phyloP scores from a whole-genome alignment of 495 filamentous ascomycete species.

The Neurospora terricola region DNA sequence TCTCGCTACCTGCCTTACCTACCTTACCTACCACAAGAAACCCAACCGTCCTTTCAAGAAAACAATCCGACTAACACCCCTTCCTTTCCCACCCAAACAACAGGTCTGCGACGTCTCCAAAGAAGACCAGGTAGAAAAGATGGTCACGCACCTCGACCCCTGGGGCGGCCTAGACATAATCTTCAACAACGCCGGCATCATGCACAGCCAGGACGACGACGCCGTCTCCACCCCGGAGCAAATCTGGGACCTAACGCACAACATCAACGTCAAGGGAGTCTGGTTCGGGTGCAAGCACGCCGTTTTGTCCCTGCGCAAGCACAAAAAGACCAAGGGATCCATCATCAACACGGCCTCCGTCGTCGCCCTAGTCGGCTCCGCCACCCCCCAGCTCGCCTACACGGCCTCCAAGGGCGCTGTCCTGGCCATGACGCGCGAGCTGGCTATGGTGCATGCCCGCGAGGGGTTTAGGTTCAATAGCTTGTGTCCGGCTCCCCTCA shows the following conservation, averaged over 20 bases:
- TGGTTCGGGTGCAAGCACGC: constrained; percentile 97
- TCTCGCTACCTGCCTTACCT: no score
- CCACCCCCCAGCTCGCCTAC: constrained; percentile 93
- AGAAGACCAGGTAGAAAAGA: constrained; percentile 61
- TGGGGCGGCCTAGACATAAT: constrained; percentile 94
- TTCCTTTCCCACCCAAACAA: no score
- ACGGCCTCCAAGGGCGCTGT: constrained; percentile 94
- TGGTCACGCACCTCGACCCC: constrained; percentile 59
- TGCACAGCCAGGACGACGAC: constrained; percentile 84
- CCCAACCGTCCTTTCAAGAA: no score
- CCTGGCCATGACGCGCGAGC: constrained; percentile 70
- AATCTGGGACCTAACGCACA: constrained; percentile 91
- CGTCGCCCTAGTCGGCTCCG: constrained; percentile 82
- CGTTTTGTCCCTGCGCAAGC: constrained; percentile 66
- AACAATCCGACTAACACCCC: no score
- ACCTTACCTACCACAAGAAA: no score
- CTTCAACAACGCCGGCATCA: constrained; percentile 99
- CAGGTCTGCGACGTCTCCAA: constrained; percentile 54
- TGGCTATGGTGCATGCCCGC: constrained; percentile 75
- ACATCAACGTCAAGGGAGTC: constrained; percentile 96
- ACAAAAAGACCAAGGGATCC: constrained; percentile 65
- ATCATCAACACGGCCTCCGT: constrained; percentile 95
- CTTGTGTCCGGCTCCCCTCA: constrained; percentile 86
- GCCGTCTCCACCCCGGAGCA: constrained; percentile 74
- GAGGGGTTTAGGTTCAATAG: constrained; percentile 85